phyloP scores from a whole-genome alignment of 495 filamentous ascomycete species.

The Penicillium malachiteum region DNA sequence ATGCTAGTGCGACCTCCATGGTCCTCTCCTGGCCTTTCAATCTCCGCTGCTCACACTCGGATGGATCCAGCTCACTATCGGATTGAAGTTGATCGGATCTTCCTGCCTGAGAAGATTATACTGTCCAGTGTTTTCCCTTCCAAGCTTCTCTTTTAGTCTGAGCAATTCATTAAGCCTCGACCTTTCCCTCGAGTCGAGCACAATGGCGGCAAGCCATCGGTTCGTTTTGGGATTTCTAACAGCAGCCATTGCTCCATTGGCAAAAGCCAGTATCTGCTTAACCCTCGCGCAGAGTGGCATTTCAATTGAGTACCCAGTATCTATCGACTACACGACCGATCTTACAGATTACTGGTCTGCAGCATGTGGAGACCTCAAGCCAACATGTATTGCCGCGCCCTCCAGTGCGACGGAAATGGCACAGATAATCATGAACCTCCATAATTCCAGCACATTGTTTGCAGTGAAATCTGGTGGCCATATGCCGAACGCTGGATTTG shows the following conservation, averaged over 20 bases:
- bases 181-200: not conserved
- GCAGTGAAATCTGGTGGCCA: constrained; percentile 46
- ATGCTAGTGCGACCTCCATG: not conserved
- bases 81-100: too few relatives aligned
- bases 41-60: too few relatives aligned
- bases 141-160: too few relatives aligned
- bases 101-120: too few relatives aligned
- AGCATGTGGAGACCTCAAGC: constrained; percentile 40
- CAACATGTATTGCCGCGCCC: constrained; percentile 41
- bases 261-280: constrained; percentile 36
- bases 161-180: not conserved
- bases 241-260: constrained; percentile 18
- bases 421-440: constrained; percentile 36
- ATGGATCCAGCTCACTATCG: too few relatives aligned
- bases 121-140: too few relatives aligned
- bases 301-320: constrained; percentile 27
- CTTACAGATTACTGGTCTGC: constrained; percentile 41
- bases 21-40: not conserved
- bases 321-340: constrained; percentile 28
- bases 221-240: constrained; percentile 20
- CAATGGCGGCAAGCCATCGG: constrained; percentile 25
- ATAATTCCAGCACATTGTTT: constrained; percentile 36
- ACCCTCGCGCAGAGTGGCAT: constrained; percentile 31
- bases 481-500: constrained; percentile 45
- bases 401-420: constrained; percentile 39